phyloP scores from a whole-genome alignment of 2,329 filamentous ascomycete species.

The Ascochyta clinopodiicola region DNA sequence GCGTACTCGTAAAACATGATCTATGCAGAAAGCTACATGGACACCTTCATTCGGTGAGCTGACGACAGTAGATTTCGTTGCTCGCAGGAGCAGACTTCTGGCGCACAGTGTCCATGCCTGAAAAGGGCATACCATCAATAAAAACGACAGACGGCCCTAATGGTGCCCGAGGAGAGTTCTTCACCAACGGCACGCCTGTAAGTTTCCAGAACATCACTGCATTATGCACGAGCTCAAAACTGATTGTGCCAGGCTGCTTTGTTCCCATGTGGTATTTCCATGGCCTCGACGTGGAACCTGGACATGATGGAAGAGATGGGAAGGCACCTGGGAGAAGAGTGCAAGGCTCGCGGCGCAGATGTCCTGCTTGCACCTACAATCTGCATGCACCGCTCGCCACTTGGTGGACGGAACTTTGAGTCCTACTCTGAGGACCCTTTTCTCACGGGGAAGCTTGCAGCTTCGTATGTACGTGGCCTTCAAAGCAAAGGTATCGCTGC shows the following conservation, averaged over 20 bases:
- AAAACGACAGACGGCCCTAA: conserved; percentile 74
- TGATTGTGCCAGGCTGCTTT: conserved; percentile 67
- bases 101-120: conserved; percentile 68
- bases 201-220: conserved; percentile 25
- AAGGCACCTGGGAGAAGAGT: conserved; percentile 73
- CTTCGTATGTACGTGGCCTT: conserved; percentile 73
- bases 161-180: conserved; percentile 72
- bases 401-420: conserved; percentile 87
- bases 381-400: conserved; percentile 80
- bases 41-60: conserved; percentile 17
- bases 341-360: conserved; percentile 74
- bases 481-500: conserved; percentile 77
- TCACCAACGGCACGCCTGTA: conserved; percentile 59
- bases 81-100: conserved; percentile 69
- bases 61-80: conserved; percentile 44
- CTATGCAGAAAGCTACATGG: background rate
- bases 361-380: conserved; percentile 79
- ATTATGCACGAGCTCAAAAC: background rate
- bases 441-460: conserved; percentile 75
- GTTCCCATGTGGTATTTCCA: conserved; percentile 79
- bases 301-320: conserved; percentile 73
- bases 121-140: conserved; percentile 68
- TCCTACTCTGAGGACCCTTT: conserved; percentile 85
- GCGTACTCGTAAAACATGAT: background rate
- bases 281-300: conserved; percentile 81